A percentile compares a stretch with the other conserved stretches of the same genome.
Conservation (phyloP, 2,329 filamentous ascomycete species). For the Chalaropsis ovoidea region DNA sequence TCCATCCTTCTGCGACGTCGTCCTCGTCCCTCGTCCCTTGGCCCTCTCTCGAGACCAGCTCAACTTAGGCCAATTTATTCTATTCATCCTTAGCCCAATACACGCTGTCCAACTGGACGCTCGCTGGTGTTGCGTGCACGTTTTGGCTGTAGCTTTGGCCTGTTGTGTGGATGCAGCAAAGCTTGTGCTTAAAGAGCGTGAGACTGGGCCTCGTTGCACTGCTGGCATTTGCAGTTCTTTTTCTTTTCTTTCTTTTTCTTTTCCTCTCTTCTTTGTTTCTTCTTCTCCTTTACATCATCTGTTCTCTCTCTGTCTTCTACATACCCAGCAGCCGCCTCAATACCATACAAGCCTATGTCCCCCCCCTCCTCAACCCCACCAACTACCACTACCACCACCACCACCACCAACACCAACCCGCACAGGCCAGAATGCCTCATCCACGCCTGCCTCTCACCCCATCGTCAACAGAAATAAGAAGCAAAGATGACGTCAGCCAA, state of each 20-base stretch:
- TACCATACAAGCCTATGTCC: background rate
- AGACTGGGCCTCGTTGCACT: conserved; percentile 1
- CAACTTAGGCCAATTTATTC: background rate
- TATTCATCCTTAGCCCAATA: background rate
- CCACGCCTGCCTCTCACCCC: conserved; percentile 62
- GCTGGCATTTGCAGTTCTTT: background rate
- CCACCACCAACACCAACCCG: background rate
- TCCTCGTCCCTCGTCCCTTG: background rate
- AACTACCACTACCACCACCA: background rate
- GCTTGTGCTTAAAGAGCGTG: conserved; percentile 5
- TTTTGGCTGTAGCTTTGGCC: background rate
- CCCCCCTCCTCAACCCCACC: background rate
- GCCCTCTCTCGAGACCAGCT: background rate
- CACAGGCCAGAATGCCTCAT: conserved; percentile 48
- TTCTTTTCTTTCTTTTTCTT: background rate
- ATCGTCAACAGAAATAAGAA: conserved; percentile 69
- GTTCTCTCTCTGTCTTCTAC: background rate
- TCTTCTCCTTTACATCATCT: conserved; percentile 3
- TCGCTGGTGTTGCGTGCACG: background rate
- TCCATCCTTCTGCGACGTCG: background rate
- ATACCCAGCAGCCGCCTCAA: background rate
- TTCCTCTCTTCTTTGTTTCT: conserved; percentile 20
- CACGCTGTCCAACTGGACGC: background rate
- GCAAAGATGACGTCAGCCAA: conserved; percentile 55
- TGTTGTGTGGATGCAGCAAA: background rate